A percentile compares a stretch with the other conserved stretches of the same genome.
Evolutionary conservation across 176 grass and related monocot genomes (phyloP).

Genomic region (Eremochloa ophiuroides): DNA sequence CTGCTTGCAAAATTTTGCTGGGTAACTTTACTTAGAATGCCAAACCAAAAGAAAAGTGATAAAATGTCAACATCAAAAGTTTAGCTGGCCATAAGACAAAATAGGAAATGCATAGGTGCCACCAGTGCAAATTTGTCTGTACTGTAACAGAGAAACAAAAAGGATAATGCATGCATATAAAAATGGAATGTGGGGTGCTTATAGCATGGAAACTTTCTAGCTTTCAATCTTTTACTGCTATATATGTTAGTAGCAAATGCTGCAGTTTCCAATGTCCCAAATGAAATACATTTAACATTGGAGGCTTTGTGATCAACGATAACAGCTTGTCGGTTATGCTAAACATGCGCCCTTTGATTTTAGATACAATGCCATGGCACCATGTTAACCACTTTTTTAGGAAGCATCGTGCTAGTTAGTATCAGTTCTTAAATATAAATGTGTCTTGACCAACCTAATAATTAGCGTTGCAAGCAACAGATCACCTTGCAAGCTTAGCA

Average conservation of each 20-base stretch:
- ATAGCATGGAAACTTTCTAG: not conserved
- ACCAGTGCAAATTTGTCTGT: not conserved
- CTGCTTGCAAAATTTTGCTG: not conserved
- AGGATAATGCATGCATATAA: not conserved
- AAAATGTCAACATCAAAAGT: not conserved
- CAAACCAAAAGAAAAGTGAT: not conserved
- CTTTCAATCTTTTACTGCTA: not conserved
- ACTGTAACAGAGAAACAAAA: not conserved
- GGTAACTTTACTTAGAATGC: not conserved
- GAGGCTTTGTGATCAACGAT: not conserved
- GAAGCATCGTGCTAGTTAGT: constrained; percentile 4
- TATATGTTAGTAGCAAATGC: not conserved
- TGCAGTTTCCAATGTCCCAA: not conserved
- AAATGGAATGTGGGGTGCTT: not conserved
- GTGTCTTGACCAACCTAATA: not conserved
- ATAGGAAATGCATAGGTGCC: not conserved
- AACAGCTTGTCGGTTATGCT: not conserved
- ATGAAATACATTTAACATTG: not conserved
- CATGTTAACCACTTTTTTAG: not conserved
- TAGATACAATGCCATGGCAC: not conserved
- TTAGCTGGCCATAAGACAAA: not conserved
- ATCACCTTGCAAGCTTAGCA: not conserved
- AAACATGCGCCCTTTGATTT: not conserved
- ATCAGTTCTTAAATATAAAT: not conserved
- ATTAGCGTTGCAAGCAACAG: constrained; percentile 10